Evolutionary conservation across 2,329 filamentous ascomycete genomes (phyloP).

Genomic region (Neodidymelliopsis sp.): DNA sequence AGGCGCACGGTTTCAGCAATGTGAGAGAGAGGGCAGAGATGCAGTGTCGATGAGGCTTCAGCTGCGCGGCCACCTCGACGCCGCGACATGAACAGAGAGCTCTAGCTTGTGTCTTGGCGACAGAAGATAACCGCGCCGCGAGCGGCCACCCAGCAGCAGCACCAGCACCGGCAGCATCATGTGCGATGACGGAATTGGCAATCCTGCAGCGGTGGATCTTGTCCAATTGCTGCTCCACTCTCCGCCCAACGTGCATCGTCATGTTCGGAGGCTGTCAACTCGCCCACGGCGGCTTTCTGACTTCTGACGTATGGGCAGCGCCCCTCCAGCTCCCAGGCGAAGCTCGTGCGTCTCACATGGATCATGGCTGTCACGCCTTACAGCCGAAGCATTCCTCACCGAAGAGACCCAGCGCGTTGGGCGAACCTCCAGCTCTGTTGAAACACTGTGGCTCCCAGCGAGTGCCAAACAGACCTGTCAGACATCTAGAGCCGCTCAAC

Average conservation of each 20-base stretch:
- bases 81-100: slow-evolving; percentile 18
- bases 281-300: slow-evolving; percentile 4
- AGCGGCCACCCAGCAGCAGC: slow-evolving; percentile 12
- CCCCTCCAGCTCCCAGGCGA: slow-evolving; percentile 30
- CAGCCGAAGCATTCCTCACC: slow-evolving; percentile 8
- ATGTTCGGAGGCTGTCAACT: slow-evolving; percentile 22
- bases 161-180: slow-evolving; percentile 20
- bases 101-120: slow-evolving; percentile 13
- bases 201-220: slow-evolving; percentile 11
- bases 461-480: neutral
- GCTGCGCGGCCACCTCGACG: slow-evolving; percentile 15
- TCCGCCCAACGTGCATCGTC: slow-evolving; percentile 18
- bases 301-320: slow-evolving; percentile 8
- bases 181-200: slow-evolving; percentile 30
- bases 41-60: slow-evolving; percentile 32
- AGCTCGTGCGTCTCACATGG: slow-evolving; percentile 24
- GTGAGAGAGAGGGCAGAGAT: slow-evolving; percentile 13
- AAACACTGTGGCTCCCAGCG: slow-evolving; percentile 2
- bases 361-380: slow-evolving; percentile 7
- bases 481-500: slow-evolving; percentile 2
- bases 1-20: slow-evolving; percentile 18
- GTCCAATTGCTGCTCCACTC: slow-evolving; percentile 28
- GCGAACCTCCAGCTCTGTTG: slow-evolving; percentile 1
- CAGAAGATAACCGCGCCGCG: slow-evolving; percentile 6
- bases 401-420: slow-evolving; percentile 4